These are phyloP conservation scores for Microcera coccophila DNA, from an alignment of 2,329 filamentous ascomycete genomes.

Conservation along the genomic window DNA sequence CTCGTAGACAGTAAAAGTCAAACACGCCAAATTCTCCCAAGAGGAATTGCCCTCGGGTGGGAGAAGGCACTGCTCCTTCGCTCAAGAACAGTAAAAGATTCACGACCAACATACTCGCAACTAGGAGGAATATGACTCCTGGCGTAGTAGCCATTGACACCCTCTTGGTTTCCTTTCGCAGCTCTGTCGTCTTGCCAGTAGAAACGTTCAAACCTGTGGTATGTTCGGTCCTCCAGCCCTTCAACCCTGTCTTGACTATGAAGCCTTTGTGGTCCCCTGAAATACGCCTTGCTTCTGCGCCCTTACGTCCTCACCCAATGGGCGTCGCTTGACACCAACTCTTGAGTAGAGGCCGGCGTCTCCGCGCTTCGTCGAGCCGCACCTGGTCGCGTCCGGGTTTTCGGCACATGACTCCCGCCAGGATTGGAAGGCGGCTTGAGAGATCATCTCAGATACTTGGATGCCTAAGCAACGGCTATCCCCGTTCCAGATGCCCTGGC, in stretches of 20 bases:
- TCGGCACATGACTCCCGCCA: neutral
- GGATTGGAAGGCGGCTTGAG: slow-evolving; percentile 1
- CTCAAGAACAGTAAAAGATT: too few species aligned
- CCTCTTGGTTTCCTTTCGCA: neutral
- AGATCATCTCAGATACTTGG: neutral
- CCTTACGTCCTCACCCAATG: neutral
- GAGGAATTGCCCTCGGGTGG: too few species aligned
- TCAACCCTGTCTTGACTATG: neutral
- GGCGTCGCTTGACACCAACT: neutral
- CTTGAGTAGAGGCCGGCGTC: neutral
- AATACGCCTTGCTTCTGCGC: neutral
- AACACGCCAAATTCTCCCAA: too few species aligned
- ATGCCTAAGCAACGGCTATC: neutral
- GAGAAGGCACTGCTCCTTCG: too few species aligned
- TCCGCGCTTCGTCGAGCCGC: neutral
- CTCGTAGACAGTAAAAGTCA: too few species aligned
- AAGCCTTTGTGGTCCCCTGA: neutral
- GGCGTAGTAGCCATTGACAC: too few species aligned
- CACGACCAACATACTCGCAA: too few species aligned
- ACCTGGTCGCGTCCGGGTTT: neutral
- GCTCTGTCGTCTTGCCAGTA: neutral
- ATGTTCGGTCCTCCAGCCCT: neutral
- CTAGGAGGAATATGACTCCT: too few species aligned
- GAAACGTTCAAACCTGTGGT: neutral
- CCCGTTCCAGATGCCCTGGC: slow-evolving; percentile 5